Evolutionary conservation across 2,329 filamentous ascomycete genomes (phyloP), one percentile per base, ranked within the genome.

Genomic region (Colletotrichum agaves): DNA sequence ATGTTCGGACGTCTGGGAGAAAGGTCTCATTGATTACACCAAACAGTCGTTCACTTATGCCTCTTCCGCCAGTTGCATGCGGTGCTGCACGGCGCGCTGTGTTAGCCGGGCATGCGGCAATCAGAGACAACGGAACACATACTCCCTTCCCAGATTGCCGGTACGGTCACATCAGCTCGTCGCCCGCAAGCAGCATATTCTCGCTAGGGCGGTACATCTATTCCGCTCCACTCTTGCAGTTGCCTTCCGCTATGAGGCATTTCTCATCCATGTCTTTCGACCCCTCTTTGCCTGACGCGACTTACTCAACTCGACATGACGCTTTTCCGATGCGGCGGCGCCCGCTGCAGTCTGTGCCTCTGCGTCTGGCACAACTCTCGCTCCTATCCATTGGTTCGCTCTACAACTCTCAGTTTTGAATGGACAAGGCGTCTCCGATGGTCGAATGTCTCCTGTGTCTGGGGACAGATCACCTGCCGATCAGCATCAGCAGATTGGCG

Each of bases 201-300:
- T 65, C 39, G 65, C 61, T 65, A 60, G 62, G 61, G 37, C 41
- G 47, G 61, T 60, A 68, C 55, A 58, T 64, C 53, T 50, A 64
- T 50, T 17, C 17, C 65, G 60, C 61, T 59, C 65, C 65, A 68
- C 65, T 68, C 33, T 39, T 13, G 46, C 46, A 52, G 58, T 46
- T 55, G 59, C 49, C 46, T 62, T 55, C 49, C 59, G 53, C 65
- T 68, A 68, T 68, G 65, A 68, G 65, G 65, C 65, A 68, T 68
- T 68, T 68, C 65, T 47, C 53, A 44, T 68, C 65, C 61, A 64
- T 67, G 64, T 59, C 64, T 65, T 58, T 60, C 53, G 55, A 55
- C 65, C 65, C 61, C 65, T 68, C 65, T 53, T 55, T 59, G 19
- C 46, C 47, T n/a, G 58, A 61, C 57, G 31, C 57, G 46, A 50